These are phyloP conservation scores for Melocanna baccifera DNA, from an alignment of 176 grass and related monocot genomes.

Conservation along the genomic window DNA sequence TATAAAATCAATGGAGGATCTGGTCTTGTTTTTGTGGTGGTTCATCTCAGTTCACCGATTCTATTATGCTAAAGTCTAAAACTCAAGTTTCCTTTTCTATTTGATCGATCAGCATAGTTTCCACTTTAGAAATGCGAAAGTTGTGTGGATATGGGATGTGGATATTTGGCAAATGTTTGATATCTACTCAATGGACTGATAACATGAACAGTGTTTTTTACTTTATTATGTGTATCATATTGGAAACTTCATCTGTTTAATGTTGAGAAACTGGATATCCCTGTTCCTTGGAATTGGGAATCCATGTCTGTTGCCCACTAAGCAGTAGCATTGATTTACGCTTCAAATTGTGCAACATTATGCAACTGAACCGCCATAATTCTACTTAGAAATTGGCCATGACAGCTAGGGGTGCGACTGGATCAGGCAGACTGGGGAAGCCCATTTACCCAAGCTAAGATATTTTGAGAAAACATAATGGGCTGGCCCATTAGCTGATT, in stretches of 20 bases:
- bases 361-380: neutral
- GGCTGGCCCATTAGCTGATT: neutral
- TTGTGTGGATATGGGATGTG: neutral
- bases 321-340: neutral
- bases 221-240: neutral
- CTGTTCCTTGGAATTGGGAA: neutral
- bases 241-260: neutral
- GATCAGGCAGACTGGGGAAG: neutral
- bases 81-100: neutral
- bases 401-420: neutral
- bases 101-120: conserved; percentile 3
- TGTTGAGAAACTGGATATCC: neutral
- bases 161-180: neutral
- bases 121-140: neutral
- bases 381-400: neutral
- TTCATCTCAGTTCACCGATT: neutral
- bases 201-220: neutral
- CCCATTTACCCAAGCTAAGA: neutral
- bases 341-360: neutral
- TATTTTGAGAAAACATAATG: neutral
- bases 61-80: neutral
- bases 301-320: neutral
- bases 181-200: neutral
- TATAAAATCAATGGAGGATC: neutral
- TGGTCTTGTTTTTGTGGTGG: neutral